Percentiles rank a stretch among this genome's conserved stretches.
Conservation (phyloP, 1,139 yeast genomes). For the Geotrichum macrosporum region DNA sequence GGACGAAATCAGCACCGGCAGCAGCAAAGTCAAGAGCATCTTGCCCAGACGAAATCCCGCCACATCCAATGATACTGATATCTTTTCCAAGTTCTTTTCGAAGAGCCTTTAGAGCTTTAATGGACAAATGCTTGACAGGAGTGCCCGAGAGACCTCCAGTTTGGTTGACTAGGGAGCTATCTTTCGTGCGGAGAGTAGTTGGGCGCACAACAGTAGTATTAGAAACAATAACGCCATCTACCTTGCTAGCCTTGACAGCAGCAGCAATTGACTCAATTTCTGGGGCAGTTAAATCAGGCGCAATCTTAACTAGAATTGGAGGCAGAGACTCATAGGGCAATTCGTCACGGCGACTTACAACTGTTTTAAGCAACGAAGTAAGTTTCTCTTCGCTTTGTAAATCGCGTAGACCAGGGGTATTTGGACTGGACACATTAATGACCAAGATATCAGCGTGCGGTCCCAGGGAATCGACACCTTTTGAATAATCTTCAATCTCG, state of each 20-base stretch:
- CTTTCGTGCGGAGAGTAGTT: constrained; percentile 46
- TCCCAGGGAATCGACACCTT: constrained; percentile 79
- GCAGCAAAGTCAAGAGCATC: constrained; percentile 89
- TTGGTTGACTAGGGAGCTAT: constrained; percentile 45
- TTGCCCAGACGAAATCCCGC: constrained; percentile 79
- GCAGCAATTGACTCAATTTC: constrained; percentile 81
- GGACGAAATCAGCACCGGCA: constrained; percentile 88
- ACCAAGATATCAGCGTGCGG: constrained; percentile 84
- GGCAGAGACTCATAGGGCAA: constrained; percentile 34
- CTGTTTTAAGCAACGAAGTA: constrained; percentile 55
- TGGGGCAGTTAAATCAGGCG: constrained; percentile 82
- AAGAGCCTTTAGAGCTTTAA: constrained; percentile 64
- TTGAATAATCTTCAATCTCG: constrained; percentile 77
- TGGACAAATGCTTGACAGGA: constrained; percentile 79
- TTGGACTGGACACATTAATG: constrained; percentile 92
- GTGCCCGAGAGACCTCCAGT: constrained; percentile 89
- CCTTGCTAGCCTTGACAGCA: constrained; percentile 68
- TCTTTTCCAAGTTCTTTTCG: constrained; percentile 71
- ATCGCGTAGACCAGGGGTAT: constrained; percentile 90
- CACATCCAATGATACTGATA: constrained; percentile 84
- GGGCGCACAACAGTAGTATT: constrained; percentile 90
- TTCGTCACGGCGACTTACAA: constrained; percentile 39
- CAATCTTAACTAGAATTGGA: constrained; percentile 83
- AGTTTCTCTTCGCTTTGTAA: constrained; percentile 75
- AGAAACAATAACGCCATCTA: constrained; percentile 89